Conservation (phyloP, 768 basidiomycete genomes). For the Sarcomyxa edulis region DNA sequence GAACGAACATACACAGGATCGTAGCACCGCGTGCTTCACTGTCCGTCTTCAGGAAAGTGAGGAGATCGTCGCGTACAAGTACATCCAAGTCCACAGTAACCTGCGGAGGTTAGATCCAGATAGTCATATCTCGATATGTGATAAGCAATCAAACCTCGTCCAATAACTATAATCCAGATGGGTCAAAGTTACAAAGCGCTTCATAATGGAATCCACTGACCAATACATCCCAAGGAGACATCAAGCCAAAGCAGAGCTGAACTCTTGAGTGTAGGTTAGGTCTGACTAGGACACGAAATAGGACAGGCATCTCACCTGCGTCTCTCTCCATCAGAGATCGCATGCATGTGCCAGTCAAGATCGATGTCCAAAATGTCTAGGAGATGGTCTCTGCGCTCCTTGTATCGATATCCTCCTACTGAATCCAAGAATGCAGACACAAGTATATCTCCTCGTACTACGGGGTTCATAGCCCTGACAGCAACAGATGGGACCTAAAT, state of each 20-base stretch:
- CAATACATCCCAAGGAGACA: constrained; percentile 93
- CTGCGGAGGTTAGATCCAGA: no score
- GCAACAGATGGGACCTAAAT: constrained; percentile 4
- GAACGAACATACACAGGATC: constrained; percentile 64
- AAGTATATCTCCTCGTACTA: constrained; percentile 87
- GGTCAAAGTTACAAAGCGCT: no score
- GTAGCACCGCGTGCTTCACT: constrained; percentile 78
- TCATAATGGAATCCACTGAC: no score
- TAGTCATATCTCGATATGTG: no score
- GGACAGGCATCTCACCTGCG: no score
- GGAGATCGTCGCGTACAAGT: constrained; percentile 86
- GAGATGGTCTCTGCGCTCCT: constrained; percentile 77
- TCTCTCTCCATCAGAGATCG: constrained; percentile 95
- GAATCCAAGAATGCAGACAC: constrained; percentile 96
- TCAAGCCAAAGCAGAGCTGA: constrained; percentile 93
- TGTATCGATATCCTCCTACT: constrained; percentile 93
- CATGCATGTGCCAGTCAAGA: constrained; percentile 93
- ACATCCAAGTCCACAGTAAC: constrained; percentile 98
- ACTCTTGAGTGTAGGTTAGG: no score
- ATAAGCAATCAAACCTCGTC: constrained; percentile 78
- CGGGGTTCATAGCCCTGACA: constrained; percentile 93
- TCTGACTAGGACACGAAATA: no score
- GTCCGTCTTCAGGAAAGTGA: constrained; percentile 82
- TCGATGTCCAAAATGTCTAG: constrained; percentile 94
- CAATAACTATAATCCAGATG: no score